phyloP scores from a whole-genome alignment of 768 basidiomycete species.

The Mycena epipterygia region DNA sequence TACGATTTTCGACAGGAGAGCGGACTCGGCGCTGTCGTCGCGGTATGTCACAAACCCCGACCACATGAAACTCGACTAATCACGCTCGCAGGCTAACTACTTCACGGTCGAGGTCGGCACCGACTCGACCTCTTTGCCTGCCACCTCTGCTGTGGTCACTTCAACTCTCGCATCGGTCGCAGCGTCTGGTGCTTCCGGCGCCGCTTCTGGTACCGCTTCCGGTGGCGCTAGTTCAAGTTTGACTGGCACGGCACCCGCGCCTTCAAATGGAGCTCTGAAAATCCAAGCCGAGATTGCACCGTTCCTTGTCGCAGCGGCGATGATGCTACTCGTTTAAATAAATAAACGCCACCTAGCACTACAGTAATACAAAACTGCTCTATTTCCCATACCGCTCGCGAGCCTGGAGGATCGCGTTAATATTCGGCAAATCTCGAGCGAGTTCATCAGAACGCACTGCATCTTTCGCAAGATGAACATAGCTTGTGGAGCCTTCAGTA shows the following conservation, averaged over 20 bases:
- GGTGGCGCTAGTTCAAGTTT: slow-evolving; percentile 17
- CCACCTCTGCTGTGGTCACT: slow-evolving; percentile 76
- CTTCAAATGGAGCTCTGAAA: neutral
- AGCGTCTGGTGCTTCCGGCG: neutral
- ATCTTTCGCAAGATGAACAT: slow-evolving; percentile 81
- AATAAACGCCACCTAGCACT: slow-evolving; percentile 3
- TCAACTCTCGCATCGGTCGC: slow-evolving; percentile 60
- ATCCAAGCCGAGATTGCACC: neutral
- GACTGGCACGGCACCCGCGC: neutral
- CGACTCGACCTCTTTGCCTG: slow-evolving; percentile 61
- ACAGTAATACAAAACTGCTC: slow-evolving; percentile 7
- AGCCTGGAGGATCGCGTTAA: slow-evolving; percentile 42
- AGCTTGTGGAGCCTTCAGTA: slow-evolving; percentile 75
- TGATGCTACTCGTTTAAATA: neutral
- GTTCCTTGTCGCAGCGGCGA: neutral
- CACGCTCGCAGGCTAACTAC: slow-evolving; percentile 68
- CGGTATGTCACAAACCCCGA: slow-evolving; percentile 52
- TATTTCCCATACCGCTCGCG: slow-evolving; percentile 39
- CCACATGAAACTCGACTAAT: slow-evolving; percentile 12
- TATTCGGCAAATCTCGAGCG: neutral
- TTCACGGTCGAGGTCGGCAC: slow-evolving; percentile 80
- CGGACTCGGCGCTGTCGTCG: slow-evolving; percentile 71
- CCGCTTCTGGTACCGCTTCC: neutral
- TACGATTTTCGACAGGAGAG: slow-evolving; percentile 53
- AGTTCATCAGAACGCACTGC: slow-evolving; percentile 57